phyloP scores from a whole-genome alignment of 2,329 filamentous ascomycete species.

The Pestalotiopsis sp. region DNA sequence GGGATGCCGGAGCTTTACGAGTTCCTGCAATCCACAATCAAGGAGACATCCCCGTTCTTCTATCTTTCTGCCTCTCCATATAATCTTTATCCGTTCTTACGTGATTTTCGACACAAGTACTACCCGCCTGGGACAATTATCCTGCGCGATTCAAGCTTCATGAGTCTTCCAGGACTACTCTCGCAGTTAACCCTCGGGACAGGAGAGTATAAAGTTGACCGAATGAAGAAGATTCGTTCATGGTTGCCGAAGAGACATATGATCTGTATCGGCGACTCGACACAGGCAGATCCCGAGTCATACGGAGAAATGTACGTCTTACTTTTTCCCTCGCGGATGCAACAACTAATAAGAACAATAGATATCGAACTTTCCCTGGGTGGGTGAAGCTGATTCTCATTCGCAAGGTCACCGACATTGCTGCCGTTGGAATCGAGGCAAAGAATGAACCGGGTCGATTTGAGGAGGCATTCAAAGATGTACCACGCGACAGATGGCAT shows the following conservation, averaged over 20 bases:
- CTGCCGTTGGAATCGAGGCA: constrained; percentile 68
- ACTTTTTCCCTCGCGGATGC: too few relatives aligned
- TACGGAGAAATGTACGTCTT: constrained; percentile 75
- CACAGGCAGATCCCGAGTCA: constrained; percentile 87
- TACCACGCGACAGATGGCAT: constrained; percentile 75
- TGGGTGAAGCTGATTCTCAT: constrained; percentile 89
- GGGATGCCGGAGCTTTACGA: constrained; percentile 88
- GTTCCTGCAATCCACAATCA: constrained; percentile 59
- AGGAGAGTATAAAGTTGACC: constrained; percentile 81
- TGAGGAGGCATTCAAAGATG: constrained; percentile 76
- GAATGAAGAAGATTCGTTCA: constrained; percentile 74
- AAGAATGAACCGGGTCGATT: constrained; percentile 79
- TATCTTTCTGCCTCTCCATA: constrained; percentile 94
- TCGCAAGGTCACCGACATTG: constrained; percentile 78
- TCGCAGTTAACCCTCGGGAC: constrained; percentile 80
- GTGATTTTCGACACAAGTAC: constrained; percentile 65
- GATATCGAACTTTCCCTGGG: constrained; percentile 65
- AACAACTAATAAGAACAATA: constrained; percentile 26
- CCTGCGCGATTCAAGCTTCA: constrained; percentile 83
- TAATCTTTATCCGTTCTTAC: constrained; percentile 89
- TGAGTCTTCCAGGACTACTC: constrained; percentile 79
- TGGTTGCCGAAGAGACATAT: constrained; percentile 82
- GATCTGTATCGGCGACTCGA: constrained; percentile 87
- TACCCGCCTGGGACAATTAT: constrained; percentile 82
- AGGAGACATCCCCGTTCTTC: constrained; percentile 75